Base-by-base conservation (phyloP, 2,329 filamentous ascomycete species). In the Fusarium napiforme region DNA sequence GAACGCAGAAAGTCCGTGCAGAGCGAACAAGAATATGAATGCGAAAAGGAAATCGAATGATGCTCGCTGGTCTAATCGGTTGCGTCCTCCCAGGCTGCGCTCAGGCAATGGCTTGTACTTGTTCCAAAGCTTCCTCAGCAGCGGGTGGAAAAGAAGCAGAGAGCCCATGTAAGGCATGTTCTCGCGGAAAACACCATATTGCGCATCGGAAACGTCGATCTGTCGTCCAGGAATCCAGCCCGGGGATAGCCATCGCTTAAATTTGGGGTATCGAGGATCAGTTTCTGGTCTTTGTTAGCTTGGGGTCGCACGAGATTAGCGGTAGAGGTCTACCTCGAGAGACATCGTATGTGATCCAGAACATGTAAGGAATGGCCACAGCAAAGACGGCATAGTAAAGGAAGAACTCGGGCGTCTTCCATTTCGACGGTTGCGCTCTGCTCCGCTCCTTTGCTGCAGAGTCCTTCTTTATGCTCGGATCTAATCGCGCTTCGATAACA, bases 161-260 rank as follows among this genome's bases (percentile, higher is more conserved):
- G 91, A 75, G 14, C 89, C 86, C 82, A 98, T 91, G 80, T 93
- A 94, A 5, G 94, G 95, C 42, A 98, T 87, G 79, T 98, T 98
- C 70, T 88, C 85, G 74, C 97, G 92, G 80, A 99, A 98, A 42
- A 90, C 91, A 66, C 88, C 86, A 83, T 98, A 99, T 82, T 99
- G 96, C 37, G 88, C 83, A 83, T 99, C 96, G 43, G 95, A 96
- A 72, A 95, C 91, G 83, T 99, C 96, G 71, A 98, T 94, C 87
- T 94, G 94, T 67, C 96, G 93, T 32, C 96, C 96, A 12, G 93
- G 93, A 64, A 99, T 93, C 96, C 96, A 99, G 75, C 96, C 97
- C 14, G 91, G 87, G 5, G 90, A 91, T 21, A 99, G 88, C 43
- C 92, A 85, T 67, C 86, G 85, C 69, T 92, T 87, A 79, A 92